Evolutionary conservation across 1,139 yeast genomes (phyloP), one percentile per base, ranked within the genome.

Genomic region (Blastobotrys persicus): DNA sequence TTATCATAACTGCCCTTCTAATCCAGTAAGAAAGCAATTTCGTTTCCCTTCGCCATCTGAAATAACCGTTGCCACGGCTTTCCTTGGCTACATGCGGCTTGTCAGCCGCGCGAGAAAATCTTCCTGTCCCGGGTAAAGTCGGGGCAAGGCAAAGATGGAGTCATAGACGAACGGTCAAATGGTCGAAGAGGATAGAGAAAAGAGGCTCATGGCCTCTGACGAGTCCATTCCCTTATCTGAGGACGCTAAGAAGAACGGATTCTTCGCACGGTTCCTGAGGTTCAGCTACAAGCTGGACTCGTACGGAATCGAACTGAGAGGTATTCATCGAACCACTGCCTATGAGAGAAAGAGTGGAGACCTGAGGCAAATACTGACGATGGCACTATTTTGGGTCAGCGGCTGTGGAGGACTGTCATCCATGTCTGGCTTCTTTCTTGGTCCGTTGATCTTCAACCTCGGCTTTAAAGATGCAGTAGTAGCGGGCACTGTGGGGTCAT

Each of bases 341-440:
- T 74, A 81, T 53, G 88, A 86, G 54, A 73, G 96, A 54, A 54
- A 55, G 13, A 69, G 76, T 4, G 75, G 78, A 38, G 71, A 71
- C 39, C 50, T 63, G 18, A 71, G 72, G 42, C 83, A 81, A 51
- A 73, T 82, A 45, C 48, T 83, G 5, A 75, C 82, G 17, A 88
- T 86, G 14, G 69, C 78, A 13, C 91, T 95, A 1, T 74, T 87
- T 45, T 88, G 96, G 96, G 64, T 85, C 31, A 81, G 91, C 33
- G 96, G 91, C 0, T 78, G 89, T 55, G 94, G 95, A 49, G 91
- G 95, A 0, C 70, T 88, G 31, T 83, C 94, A 4, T 85, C 95
- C 0, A 85, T 87, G 87, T 84, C 95, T 0, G 80, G 92, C 1
- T 88, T 78, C 60, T 80, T 85, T 52, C 68, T 86, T 45, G 94